Evolutionary conservation across 805 yeast species (phyloP).

Genomic region (Suhomyces sp.): DNA sequence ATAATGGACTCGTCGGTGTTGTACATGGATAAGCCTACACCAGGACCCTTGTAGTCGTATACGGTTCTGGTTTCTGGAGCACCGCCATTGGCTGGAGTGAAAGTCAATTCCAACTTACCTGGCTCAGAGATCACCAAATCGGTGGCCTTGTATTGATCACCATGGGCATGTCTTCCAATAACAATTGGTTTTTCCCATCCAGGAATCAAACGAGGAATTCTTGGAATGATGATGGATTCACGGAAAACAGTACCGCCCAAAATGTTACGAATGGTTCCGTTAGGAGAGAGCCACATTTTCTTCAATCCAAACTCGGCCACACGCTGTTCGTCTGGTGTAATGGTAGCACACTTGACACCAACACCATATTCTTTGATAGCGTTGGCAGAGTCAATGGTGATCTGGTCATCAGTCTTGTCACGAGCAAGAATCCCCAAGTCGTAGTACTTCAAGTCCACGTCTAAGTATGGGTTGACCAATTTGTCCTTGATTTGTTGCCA

Average conservation of each 20-base stretch:
- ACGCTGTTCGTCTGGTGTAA: conserved; percentile 80
- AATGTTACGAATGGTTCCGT: conserved; percentile 80
- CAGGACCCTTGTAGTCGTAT: conserved; percentile 61
- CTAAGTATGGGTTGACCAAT: conserved; percentile 66
- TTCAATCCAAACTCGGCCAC: conserved; percentile 71
- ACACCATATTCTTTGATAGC: conserved; percentile 76
- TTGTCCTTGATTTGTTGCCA: conserved; percentile 73
- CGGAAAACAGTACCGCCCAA: conserved; percentile 82
- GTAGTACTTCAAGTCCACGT: conserved; percentile 72
- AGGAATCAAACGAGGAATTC: conserved; percentile 74
- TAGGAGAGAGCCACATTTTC: conserved; percentile 85
- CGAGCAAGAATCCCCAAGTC: conserved; percentile 69
- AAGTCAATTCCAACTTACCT: conserved; percentile 65
- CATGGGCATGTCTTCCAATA: conserved; percentile 84
- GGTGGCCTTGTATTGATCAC: conserved; percentile 82
- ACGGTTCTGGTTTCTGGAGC: conserved; percentile 50
- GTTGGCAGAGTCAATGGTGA: conserved; percentile 76
- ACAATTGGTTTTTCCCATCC: conserved; percentile 82
- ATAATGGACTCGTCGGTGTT: conserved; percentile 75
- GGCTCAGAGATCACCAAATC: conserved; percentile 66
- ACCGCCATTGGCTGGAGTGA: conserved; percentile 61
- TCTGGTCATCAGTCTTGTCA: conserved; percentile 69
- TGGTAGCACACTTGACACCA: conserved; percentile 83
- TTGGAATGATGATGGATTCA: conserved; percentile 78
- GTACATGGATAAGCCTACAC: conserved; percentile 82